Percentiles rank a stretch among this genome's conserved stretches.
phyloP scores from a whole-genome alignment of 495 filamentous ascomycete genomes.

The Aspergillus steynii region DNA sequence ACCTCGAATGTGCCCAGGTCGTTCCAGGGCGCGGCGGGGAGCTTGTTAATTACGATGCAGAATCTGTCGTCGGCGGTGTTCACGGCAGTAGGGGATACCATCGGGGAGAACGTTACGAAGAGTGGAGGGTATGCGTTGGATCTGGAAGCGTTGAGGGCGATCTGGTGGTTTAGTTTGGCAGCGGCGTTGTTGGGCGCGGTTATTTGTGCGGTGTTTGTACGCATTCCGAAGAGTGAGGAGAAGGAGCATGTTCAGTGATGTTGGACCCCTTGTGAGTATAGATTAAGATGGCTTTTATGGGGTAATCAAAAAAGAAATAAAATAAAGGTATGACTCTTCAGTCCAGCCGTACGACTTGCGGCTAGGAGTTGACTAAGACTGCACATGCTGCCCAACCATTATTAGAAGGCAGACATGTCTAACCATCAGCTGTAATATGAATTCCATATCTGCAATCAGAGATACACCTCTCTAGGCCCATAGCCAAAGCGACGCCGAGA shows the following conservation, averaged over 20 bases:
- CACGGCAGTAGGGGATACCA: slow-evolving; percentile 44
- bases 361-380: no score
- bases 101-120: slow-evolving; percentile 37
- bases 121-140: slow-evolving; percentile 21
- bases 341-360: no score
- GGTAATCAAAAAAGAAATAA: no score
- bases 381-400: no score
- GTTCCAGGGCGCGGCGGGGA: slow-evolving; percentile 31
- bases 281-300: no score
- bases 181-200: slow-evolving; percentile 36
- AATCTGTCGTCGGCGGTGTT: slow-evolving; percentile 41
- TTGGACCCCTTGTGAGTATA: no score
- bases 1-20: slow-evolving; percentile 31
- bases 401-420: no score
- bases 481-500: no score
- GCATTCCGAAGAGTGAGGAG: slow-evolving; percentile 51
- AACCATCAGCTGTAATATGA: no score
- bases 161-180: slow-evolving; percentile 50
- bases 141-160: slow-evolving; percentile 39
- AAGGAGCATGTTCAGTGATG: slow-evolving; percentile 43
- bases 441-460: no score
- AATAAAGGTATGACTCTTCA: no score
- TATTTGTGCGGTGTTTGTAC: slow-evolving; percentile 40
- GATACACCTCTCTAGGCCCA: no score
- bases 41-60: slow-evolving; percentile 29